Percentiles rank a stretch among this genome's conserved stretches.
phyloP scores from a whole-genome alignment of 352 stramenopile species.

The Phytophthora rubi region DNA sequence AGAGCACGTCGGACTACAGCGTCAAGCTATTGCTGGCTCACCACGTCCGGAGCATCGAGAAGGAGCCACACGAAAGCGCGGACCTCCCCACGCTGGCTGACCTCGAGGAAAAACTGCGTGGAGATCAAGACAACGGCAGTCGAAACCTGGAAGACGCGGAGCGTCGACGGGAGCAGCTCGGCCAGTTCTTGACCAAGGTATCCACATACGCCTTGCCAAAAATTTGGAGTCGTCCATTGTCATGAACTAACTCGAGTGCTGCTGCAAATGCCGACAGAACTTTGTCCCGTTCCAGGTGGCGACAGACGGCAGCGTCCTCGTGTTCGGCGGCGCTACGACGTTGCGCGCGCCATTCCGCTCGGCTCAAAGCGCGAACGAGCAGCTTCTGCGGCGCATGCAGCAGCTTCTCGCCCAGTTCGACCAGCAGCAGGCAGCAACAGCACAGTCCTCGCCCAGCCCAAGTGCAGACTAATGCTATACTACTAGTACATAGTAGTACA shows the following conservation, averaged over 20 bases:
- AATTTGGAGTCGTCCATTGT: background rate
- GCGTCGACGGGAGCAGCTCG: conserved; percentile 14
- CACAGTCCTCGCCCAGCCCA: conserved; percentile 28
- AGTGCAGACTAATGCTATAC: background rate
- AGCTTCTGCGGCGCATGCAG: conserved; percentile 52
- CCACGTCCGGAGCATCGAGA: conserved; percentile 25
- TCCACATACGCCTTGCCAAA: no score
- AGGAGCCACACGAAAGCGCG: conserved; percentile 14
- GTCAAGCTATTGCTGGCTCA: conserved; percentile 50
- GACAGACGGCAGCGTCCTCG: conserved; percentile 21
- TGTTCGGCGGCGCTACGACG: conserved; percentile 60
- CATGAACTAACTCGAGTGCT: background rate
- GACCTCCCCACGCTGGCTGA: conserved; percentile 21
- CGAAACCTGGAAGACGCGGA: conserved; percentile 5
- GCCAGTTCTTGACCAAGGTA: conserved; percentile 34
- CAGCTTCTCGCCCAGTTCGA: conserved; percentile 39
- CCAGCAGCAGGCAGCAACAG: background rate
- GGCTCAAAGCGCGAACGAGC: conserved; percentile 52
- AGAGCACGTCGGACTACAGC: conserved; percentile 16
- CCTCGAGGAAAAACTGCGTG: conserved; percentile 19
- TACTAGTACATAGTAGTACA: background rate
- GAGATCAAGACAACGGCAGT: background rate
- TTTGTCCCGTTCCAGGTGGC: conserved; percentile 33
- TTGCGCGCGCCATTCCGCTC: conserved; percentile 45
- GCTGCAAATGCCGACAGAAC: conserved; percentile 14